Base-by-base conservation (phyloP, 2,329 filamentous ascomycete genomes). In the Acephala macrosclerotiorum region DNA sequence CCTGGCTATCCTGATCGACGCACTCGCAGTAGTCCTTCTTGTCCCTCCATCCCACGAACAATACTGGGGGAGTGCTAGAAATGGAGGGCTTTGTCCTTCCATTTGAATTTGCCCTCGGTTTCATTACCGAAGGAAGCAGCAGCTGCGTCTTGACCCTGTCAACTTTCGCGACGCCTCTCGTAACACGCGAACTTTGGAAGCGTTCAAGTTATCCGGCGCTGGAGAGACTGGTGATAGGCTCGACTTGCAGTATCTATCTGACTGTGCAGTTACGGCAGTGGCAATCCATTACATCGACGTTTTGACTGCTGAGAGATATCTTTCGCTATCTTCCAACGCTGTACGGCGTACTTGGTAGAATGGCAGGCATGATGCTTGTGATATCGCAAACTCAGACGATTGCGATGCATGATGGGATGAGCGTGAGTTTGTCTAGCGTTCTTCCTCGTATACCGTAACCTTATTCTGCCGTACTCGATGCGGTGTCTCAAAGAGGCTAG, bases 1-100 rank as follows among this genome's bases (percentile, higher is more conserved):
- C 16, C 42, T 63, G 22, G 35, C 57, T 36, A 33, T 40, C n/a
- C 57, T 60, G 65, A 67, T 67, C 61, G 51, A 67, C 61, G 26
- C 35, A 60, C 51, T 66, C 42, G 51, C 60, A 66, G 58, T 58
- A 56, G 53, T 51, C n/a, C n/a, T n/a, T n/a, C 51, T 63, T 56
- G 64, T 63, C 57, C 25, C 25, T 8, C 58, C 40, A 60, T 66
- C 60, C 56, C 42, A 63, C 64, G 45, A 53, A 29, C 57, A 47
- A 18, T 47, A 26, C n/a, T n/a, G 25, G 40, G 42, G 26, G 25
- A 29, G 22, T 33, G 18, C 45, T 49, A 47, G 57, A 36, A 20
- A 35, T 29, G 22, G 20, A 18, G 9, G 35, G 33, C n/a, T 25
- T 57, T 57, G 55, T 57, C 20, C 29, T 25, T 12, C 35, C 29